These are phyloP conservation scores for Vanderwaltozyma yarrowii DNA, from an alignment of 805 yeast genomes.

Conservation along the genomic window DNA sequence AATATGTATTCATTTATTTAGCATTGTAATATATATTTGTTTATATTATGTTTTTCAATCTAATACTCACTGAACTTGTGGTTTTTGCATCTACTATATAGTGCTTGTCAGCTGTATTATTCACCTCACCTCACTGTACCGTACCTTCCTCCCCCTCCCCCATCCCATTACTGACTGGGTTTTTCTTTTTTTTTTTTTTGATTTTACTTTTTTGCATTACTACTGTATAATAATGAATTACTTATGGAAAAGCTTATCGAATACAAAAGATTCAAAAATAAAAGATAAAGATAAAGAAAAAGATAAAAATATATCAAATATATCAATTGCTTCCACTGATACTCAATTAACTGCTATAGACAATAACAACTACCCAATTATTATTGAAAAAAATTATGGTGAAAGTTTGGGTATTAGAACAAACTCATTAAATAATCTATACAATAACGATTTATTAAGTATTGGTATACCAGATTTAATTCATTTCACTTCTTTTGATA, in stretches of 20 bases:
- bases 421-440: constrained; percentile 12
- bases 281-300: neutral
- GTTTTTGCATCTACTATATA: too few relatives aligned
- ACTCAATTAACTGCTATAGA: neutral
- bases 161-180: too few relatives aligned
- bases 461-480: constrained; percentile 68
- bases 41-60: too few relatives aligned
- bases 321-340: neutral
- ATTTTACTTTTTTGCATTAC: too few relatives aligned
- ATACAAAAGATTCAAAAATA: neutral
- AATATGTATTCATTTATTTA: too few relatives aligned
- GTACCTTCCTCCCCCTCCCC: too few relatives aligned
- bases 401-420: constrained; percentile 25
- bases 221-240: neutral
- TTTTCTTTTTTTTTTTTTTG: too few relatives aligned
- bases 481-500: constrained; percentile 35
- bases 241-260: neutral
- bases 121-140: too few relatives aligned
- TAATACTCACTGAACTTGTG: too few relatives aligned
- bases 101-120: too few relatives aligned
- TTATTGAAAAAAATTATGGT: constrained; percentile 22
- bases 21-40: too few relatives aligned
- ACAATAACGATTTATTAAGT: constrained; percentile 25
- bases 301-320: neutral
- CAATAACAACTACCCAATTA: constrained; percentile 19